Percentiles rank a stretch among this genome's conserved stretches.
Evolutionary conservation across 495 filamentous ascomycete species (phyloP).

Genomic region (Parathielavia hyrcaniae): DNA sequence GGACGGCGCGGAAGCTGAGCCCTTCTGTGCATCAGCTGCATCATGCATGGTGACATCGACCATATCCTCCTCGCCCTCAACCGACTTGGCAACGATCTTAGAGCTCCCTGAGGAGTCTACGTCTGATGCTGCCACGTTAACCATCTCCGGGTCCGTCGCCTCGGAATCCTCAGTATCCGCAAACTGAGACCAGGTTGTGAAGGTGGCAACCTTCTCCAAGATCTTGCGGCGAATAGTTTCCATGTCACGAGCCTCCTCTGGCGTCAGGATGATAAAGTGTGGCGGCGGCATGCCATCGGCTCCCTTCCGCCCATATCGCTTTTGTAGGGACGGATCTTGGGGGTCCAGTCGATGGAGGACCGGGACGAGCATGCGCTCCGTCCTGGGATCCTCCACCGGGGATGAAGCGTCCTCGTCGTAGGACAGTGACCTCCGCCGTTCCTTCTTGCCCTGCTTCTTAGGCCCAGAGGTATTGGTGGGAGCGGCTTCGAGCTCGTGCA

Average conservation of each 20-base stretch:
- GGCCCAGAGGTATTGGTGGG: constrained; percentile 67
- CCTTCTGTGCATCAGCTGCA: constrained; percentile 31
- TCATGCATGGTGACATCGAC: constrained; percentile 86
- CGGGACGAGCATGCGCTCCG: constrained; percentile 70
- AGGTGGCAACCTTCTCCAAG: constrained; percentile 44
- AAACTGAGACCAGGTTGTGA: constrained; percentile 42
- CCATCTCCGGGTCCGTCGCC: constrained; percentile 58
- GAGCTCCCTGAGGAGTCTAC: constrained; percentile 61
- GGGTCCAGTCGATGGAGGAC: constrained; percentile 58
- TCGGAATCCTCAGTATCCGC: constrained; percentile 46
- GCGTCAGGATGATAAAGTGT: constrained; percentile 48
- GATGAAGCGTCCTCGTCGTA: constrained; percentile 49
- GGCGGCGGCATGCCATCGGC: constrained; percentile 31
- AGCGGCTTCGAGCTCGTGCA: constrained; percentile 72
- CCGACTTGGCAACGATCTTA: constrained; percentile 65
- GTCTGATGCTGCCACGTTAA: constrained; percentile 63
- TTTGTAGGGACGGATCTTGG: constrained; percentile 7
- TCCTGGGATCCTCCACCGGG: constrained; percentile 54
- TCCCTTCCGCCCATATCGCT: constrained; percentile 23
- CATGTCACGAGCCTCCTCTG: constrained; percentile 45
- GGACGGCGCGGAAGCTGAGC: constrained; percentile 1
- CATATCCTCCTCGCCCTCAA: constrained; percentile 84
- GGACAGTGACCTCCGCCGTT: constrained; percentile 39
- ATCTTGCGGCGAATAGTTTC: constrained; percentile 48
- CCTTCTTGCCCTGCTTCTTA: constrained; percentile 41